Evolutionary conservation across 2,329 filamentous ascomycete species (phyloP), one percentile per base, ranked within the genome.

Genomic region (Ophiostoma fasciatum): DNA sequence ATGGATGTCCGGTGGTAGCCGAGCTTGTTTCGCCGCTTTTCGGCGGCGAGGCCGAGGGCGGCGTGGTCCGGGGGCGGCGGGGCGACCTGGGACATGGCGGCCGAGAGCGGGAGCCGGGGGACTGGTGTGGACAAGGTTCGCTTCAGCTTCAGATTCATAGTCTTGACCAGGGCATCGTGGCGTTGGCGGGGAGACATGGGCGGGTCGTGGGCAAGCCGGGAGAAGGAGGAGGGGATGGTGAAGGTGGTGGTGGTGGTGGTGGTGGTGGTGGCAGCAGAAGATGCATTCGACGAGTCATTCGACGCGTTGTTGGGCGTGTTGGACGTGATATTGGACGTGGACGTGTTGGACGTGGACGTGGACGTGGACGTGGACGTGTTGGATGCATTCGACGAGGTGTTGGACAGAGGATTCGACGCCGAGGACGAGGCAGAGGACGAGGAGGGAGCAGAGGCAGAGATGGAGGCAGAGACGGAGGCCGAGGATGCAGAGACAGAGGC

Each of bases 1-100:
- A 94, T 83, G 30, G 87, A 92, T 25, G 85, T 94, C 51, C 88
- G 75, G 61, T 94, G 88, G 54, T 96, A 96, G 27, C 88, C 88
- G 42, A 96, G 68, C 59, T 93, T 94, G 57, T 94, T 94, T 52
- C 87, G 75, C 42, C 62, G 67, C 56, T 68, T 73, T 40, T 73
- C 23, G n/a, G n/a, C n/a, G n/a, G n/a, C n/a, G n/a, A n/a, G n/a
- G n/a, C n/a, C n/a, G n/a, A n/a, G n/a, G n/a, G n/a, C n/a, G n/a
- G n/a, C n/a, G n/a, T n/a, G n/a, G n/a, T n/a, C n/a, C n/a, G n/a
- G n/a, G n/a, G n/a, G n/a, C n/a, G n/a, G n/a, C n/a, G n/a, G n/a
- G n/a, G n/a, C n/a, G n/a, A n/a, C n/a, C n/a, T n/a, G n/a, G n/a
- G n/a, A n/a, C n/a, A n/a, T n/a, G n/a, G n/a, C n/a, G n/a, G n/a